Conservation (phyloP, 1,284 basidiomycete species). For the Ganoderma leucocontextum region DNA sequence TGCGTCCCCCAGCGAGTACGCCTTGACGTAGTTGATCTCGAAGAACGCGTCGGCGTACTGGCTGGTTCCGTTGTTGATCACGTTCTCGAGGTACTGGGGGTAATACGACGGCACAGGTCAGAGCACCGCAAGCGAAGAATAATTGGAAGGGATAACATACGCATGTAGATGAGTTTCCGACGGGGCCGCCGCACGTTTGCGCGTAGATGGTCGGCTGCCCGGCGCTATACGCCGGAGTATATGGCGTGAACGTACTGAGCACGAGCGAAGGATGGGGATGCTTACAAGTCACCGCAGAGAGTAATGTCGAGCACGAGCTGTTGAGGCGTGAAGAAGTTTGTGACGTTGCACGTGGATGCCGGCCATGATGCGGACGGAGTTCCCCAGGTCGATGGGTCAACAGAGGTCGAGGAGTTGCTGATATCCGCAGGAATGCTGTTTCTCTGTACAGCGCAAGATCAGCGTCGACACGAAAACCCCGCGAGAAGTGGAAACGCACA, state of each 20-base stretch:
- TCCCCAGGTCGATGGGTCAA: conserved; percentile 65
- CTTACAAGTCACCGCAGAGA: conserved; percentile 59
- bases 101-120: not conserved
- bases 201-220: conserved; percentile 50
- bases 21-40: conserved; percentile 59
- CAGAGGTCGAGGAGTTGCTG: conserved; percentile 37
- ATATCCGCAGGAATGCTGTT: conserved; percentile 40
- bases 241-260: not conserved
- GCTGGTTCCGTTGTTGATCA: conserved; percentile 55
- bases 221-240: conserved; percentile 47
- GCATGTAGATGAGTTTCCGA: conserved; percentile 10
- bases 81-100: conserved; percentile 57
- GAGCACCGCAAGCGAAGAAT: not conserved
- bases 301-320: conserved; percentile 63
- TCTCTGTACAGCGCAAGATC: not conserved
- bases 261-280: not conserved
- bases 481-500: conserved; percentile 43
- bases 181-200: conserved; percentile 46
- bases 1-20: conserved; percentile 38
- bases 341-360: conserved; percentile 53
- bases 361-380: conserved; percentile 65
- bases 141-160: not conserved
- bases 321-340: conserved; percentile 61
- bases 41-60: conserved; percentile 61
- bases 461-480: conserved; percentile 42